These are phyloP conservation scores for Solanum hybrid DNA, from an alignment of 305 asterid species.

Conservation along the genomic window DNA sequence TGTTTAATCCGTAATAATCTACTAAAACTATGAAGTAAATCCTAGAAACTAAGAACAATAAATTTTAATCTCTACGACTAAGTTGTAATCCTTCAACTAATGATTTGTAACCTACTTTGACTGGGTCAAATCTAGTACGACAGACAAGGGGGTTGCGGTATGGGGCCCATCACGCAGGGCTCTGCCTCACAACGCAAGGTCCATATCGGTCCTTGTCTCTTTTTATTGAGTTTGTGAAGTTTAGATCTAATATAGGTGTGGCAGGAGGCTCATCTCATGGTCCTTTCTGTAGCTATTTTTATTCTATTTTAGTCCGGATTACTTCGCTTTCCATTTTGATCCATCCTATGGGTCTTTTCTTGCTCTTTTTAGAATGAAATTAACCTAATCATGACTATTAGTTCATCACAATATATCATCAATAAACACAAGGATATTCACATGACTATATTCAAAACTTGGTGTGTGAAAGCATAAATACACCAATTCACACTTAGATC, in stretches of 20 bases:
- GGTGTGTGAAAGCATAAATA: background rate
- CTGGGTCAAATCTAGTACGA: background rate
- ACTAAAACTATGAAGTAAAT: too few relatives aligned
- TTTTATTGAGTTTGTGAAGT: too few relatives aligned
- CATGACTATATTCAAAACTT: background rate
- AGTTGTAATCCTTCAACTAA: background rate
- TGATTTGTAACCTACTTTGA: background rate
- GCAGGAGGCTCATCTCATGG: background rate
- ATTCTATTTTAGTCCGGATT: background rate
- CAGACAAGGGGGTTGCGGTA: background rate
- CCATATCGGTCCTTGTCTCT: background rate
- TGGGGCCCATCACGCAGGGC: background rate
- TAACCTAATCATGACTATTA: background rate
- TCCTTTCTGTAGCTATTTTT: background rate
- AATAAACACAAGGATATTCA: background rate
- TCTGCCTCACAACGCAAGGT: background rate
- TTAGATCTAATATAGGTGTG: too few relatives aligned
- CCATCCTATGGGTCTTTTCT: background rate
- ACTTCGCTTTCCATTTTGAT: background rate
- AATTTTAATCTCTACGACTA: background rate
- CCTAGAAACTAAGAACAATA: too few relatives aligned
- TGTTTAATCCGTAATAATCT: too few relatives aligned
- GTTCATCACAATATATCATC: background rate
- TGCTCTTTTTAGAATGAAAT: background rate
- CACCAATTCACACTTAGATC: background rate